Conservation (phyloP, 495 filamentous ascomycete genomes). For the Tetracladium setigerum region DNA sequence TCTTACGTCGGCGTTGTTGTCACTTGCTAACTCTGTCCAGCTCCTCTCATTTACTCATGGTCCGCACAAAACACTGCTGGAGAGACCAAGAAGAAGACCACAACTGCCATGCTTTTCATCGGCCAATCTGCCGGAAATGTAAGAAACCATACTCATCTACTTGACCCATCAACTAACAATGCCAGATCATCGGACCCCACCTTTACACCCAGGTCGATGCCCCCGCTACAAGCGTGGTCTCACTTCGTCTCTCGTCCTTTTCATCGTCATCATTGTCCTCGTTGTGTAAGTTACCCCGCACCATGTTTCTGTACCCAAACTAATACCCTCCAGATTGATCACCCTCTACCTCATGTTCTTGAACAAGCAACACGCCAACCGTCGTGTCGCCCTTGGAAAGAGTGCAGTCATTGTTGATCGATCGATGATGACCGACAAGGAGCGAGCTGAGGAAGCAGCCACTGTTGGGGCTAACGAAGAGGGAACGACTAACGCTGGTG, state of each 20-base stretch:
- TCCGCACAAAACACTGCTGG: conserved; percentile 54
- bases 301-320: neutral
- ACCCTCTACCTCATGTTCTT: conserved; percentile 37
- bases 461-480: conserved; percentile 16
- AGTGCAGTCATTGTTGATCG: conserved; percentile 19
- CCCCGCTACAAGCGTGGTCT: conserved; percentile 48
- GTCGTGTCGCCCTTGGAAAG: conserved; percentile 43
- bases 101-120: conserved; percentile 48
- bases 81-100: conserved; percentile 56
- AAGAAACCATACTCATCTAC: conserved; percentile 34
- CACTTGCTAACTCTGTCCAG: conserved; percentile 15
- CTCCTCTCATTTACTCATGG: conserved; percentile 57
- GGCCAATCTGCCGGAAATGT: conserved; percentile 55
- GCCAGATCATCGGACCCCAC: conserved; percentile 16
- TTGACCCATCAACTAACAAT: neutral
- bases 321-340: conserved; percentile 20
- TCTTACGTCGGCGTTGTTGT: too few species aligned
- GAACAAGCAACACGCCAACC: conserved; percentile 44
- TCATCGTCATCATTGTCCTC: conserved; percentile 43
- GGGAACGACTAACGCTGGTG: neutral
- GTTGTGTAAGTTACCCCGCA: conserved; percentile 16
- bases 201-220: conserved; percentile 40
- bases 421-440: conserved; percentile 18
- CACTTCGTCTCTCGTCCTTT: conserved; percentile 38
- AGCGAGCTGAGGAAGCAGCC: neutral